Evolutionary conservation across 805 yeast species (phyloP).

Genomic region (Clavispora vitiphila): DNA sequence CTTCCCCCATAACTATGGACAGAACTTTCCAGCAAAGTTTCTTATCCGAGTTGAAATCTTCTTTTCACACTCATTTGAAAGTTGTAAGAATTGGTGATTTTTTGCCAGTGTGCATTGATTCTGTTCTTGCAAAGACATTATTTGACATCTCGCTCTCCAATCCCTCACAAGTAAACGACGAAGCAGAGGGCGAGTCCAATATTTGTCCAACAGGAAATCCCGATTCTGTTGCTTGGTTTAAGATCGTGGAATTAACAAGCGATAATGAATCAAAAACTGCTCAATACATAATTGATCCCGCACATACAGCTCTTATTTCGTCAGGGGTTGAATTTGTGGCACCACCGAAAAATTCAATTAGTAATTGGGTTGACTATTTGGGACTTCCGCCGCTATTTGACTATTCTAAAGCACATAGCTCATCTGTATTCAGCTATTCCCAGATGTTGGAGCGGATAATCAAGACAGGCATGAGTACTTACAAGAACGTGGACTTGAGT

Average conservation of each 20-base stretch:
- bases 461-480: slow-evolving; percentile 40
- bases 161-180: slow-evolving; percentile 20
- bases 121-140: slow-evolving; percentile 55
- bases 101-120: slow-evolving; percentile 75
- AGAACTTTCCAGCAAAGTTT: slow-evolving; percentile 57
- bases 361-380: slow-evolving; percentile 46
- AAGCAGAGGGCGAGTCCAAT: slow-evolving; percentile 13
- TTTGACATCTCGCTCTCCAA: slow-evolving; percentile 17
- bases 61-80: slow-evolving; percentile 55
- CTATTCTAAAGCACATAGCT: slow-evolving; percentile 18
- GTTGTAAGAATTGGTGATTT: slow-evolving; percentile 61
- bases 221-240: slow-evolving; percentile 83
- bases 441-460: slow-evolving; percentile 49
- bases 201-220: slow-evolving; percentile 57
- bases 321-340: slow-evolving; percentile 49
- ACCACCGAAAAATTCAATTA: slow-evolving; percentile 29
- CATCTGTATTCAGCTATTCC: slow-evolving; percentile 43
- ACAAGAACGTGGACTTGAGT: slow-evolving; percentile 36
- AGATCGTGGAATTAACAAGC: slow-evolving; percentile 50
- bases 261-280: slow-evolving; percentile 11
- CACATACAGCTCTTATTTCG: slow-evolving; percentile 63
- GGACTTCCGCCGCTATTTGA: slow-evolving; percentile 38
- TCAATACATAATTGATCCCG: slow-evolving; percentile 61
- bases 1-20: slow-evolving; percentile 66
- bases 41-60: slow-evolving; percentile 52